Conservation (phyloP, 139 green algal species). For the Chlamydomonas sphaeroides region DNA sequence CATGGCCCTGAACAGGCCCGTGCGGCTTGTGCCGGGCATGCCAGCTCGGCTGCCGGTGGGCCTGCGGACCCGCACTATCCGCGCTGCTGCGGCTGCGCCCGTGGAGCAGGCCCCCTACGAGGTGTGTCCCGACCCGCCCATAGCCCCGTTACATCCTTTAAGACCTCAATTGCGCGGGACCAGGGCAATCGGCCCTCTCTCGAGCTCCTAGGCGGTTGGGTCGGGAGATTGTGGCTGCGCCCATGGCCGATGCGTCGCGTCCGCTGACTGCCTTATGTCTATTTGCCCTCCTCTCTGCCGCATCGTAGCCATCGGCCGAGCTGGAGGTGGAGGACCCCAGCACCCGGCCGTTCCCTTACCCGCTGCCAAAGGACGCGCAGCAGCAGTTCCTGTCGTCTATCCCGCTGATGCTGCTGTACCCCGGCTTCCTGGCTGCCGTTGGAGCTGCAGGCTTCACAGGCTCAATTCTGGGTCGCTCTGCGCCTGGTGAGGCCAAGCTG, state of each 20-base stretch:
- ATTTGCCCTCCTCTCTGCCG: no score
- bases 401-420: conserved; percentile 70
- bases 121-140: background rate
- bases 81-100: conserved; percentile 17
- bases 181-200: no score
- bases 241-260: background rate
- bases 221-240: background rate
- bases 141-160: background rate
- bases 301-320: no score
- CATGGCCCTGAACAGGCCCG: conserved; percentile 10
- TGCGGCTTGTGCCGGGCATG: conserved; percentile 20
- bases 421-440: conserved; percentile 59
- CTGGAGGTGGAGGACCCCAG: conserved; percentile 14
- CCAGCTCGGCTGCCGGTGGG: conserved; percentile 6
- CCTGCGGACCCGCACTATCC: background rate
- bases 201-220: background rate
- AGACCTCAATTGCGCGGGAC: background rate
- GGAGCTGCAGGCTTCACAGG: conserved; percentile 57
- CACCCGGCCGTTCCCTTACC: conserved; percentile 51
- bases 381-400: conserved; percentile 69
- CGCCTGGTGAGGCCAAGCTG: conserved; percentile 61
- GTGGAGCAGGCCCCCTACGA: conserved; percentile 8
- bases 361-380: conserved; percentile 63
- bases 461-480: conserved; percentile 41
- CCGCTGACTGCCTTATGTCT: no score